Conservation (phyloP, 441 rosid species). For the Viola pubescens region DNA sequence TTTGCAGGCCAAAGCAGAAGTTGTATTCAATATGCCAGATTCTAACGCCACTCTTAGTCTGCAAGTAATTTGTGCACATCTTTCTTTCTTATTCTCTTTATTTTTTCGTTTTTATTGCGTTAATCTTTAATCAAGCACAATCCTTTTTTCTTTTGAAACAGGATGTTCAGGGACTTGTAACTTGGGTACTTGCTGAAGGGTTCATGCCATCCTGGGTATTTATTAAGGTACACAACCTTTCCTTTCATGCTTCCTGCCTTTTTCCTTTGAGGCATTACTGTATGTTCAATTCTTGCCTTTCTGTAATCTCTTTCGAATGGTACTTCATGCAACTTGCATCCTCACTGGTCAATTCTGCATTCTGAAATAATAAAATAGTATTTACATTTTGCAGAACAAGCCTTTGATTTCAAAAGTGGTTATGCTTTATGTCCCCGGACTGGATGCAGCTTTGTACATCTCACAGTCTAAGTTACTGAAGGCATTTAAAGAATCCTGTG, state of each 20-base stretch:
- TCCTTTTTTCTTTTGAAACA: conserved; percentile 22
- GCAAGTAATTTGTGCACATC: conserved; percentile 37
- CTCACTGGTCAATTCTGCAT: conserved; percentile 3
- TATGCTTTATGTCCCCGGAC: conserved; percentile 85
- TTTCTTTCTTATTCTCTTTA: background rate
- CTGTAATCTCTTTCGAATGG: background rate
- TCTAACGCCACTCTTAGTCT: conserved; percentile 53
- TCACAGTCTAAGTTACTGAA: conserved; percentile 63
- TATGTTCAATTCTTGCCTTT: background rate
- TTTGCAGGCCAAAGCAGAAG: conserved; percentile 77
- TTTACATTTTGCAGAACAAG: conserved; percentile 64
- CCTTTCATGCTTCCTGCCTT: background rate
- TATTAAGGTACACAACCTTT: conserved; percentile 49
- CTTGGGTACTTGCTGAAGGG: conserved; percentile 95
- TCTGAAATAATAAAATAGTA: conserved; percentile 6
- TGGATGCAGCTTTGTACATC: conserved; percentile 79
- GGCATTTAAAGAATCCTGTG: conserved; percentile 59
- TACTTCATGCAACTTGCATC: background rate
- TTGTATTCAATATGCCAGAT: conserved; percentile 59
- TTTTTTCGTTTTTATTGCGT: background rate
- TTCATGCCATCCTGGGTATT: conserved; percentile 92
- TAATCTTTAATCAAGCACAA: background rate
- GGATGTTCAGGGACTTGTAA: conserved; percentile 95
- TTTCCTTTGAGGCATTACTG: background rate
- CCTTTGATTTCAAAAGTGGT: conserved; percentile 90